Base-by-base conservation (phyloP, 176 grass and related monocot genomes). In the Cenchrus americanus region DNA sequence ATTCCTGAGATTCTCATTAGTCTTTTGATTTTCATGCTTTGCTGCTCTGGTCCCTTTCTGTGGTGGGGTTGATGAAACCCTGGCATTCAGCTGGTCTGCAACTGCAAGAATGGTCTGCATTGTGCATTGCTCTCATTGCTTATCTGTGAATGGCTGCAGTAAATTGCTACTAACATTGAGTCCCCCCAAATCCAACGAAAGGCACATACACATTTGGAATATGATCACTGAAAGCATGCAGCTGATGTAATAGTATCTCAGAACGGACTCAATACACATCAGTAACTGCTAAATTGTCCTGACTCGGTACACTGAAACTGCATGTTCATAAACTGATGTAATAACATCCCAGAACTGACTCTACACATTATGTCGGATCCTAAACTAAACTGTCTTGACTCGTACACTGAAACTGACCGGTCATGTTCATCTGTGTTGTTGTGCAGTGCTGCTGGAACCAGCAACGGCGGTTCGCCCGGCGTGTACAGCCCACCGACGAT, bases 381-480 rank as follows among this genome's bases (percentile, higher is more conserved):
- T 8, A 40, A 9, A 78, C 53, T 43, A 59, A 53, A 84, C 18
- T 0, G 44, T 59, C 21, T 21, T 21, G 23, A 42, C 23, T 49
- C 24, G 11, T 55, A 19, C 10, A 60, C n/a, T 64, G 58, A 22
- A 90, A 75, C 32, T 62, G 34, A 23, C 32, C 12, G 8, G 44
- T 46, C 76, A 80, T 90, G 75, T 32, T 64, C 62, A 64, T 64
- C 62, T 64, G 24, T 64, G 19, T 82, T 75, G 67, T 91, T 75
- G 62, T 91, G 42, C 77, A 97, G 95, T 21, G 73, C 90, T 18
- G 86, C 88, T 11, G 89, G 85, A 12, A 84, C 86, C 37, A 77
- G 85, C 71, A 77, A 62, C 8, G 68, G 24, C 2, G 72, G 69
- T 26, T 71, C 63, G 14, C n/a, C 84, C 1, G 85, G 58, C 87